phyloP scores from a whole-genome alignment of 2,329 filamentous ascomycete species.

The Fusarium pseudocircinatum region DNA sequence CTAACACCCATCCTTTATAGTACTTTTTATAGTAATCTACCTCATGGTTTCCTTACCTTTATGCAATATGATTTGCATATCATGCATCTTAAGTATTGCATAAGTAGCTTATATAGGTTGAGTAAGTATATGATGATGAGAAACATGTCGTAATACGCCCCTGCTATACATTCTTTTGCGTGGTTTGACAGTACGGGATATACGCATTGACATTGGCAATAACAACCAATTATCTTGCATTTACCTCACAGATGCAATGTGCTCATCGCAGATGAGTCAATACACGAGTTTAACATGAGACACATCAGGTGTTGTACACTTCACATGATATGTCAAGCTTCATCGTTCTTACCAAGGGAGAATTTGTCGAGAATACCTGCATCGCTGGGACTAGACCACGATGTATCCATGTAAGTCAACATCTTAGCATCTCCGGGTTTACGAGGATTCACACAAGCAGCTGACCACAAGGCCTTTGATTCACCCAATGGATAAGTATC shows the following conservation, averaged over 20 bases:
- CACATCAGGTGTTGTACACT: neutral
- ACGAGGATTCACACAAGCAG: neutral
- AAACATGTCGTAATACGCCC: neutral
- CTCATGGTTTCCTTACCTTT: neutral
- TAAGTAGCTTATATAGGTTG: too few species aligned
- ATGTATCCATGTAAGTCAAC: constrained; percentile 10
- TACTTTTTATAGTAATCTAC: neutral
- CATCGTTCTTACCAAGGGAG: neutral
- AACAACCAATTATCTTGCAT: neutral
- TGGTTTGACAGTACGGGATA: neutral
- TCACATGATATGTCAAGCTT: neutral
- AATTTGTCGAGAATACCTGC: neutral
- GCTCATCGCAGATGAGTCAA: neutral
- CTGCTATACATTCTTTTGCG: neutral
- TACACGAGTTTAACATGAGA: neutral
- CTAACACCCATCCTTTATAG: neutral
- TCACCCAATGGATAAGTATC: neutral
- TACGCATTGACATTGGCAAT: neutral
- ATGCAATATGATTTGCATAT: neutral
- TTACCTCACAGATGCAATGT: neutral
- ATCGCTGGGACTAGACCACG: neutral
- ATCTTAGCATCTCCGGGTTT: neutral
- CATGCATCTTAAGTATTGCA: neutral
- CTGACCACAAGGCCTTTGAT: neutral
- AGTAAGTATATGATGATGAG: neutral